A percentile compares a stretch with the other conserved stretches of the same genome.
Conservation (phyloP, 345 rosid species). For the Trapa incisa region DNA sequence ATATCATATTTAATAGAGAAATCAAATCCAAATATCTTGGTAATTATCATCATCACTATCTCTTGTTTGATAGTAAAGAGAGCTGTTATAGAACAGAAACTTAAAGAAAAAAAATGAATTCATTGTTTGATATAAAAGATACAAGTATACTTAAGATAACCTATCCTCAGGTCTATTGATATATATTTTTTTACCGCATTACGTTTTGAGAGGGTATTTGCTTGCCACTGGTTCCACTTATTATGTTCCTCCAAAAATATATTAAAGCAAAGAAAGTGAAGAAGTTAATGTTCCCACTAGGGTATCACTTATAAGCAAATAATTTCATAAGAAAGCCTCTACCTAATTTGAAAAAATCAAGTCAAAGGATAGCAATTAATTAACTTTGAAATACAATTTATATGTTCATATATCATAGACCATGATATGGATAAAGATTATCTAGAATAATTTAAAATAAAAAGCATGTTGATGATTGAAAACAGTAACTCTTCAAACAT, state of each 20-base stretch:
- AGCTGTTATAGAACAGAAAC: slow-evolving; percentile 32
- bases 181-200: slow-evolving; percentile 2
- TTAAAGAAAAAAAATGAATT: neutral
- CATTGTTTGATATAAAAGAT: neutral
- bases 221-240: slow-evolving; percentile 1
- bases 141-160: slow-evolving; percentile 11
- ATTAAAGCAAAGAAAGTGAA: neutral
- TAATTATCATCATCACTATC: slow-evolving; percentile 95
- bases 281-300: neutral
- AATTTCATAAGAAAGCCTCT: neutral
- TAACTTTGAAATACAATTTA: neutral
- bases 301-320: neutral
- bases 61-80: slow-evolving; percentile 63
- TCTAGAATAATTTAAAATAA: neutral
- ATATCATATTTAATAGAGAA: neutral
- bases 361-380: neutral
- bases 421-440: neutral
- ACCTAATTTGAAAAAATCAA: neutral
- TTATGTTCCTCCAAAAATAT: neutral
- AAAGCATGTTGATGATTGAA: neutral
- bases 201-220: slow-evolving; percentile 3
- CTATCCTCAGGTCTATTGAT: slow-evolving; percentile 68
- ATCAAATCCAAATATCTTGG: slow-evolving; percentile 30
- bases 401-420: neutral
- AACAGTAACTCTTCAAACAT: slow-evolving; percentile 28